Evolutionary conservation across 805 yeast species (phyloP), one percentile per base, ranked within the genome.

Genomic region (Pichia heedii): DNA sequence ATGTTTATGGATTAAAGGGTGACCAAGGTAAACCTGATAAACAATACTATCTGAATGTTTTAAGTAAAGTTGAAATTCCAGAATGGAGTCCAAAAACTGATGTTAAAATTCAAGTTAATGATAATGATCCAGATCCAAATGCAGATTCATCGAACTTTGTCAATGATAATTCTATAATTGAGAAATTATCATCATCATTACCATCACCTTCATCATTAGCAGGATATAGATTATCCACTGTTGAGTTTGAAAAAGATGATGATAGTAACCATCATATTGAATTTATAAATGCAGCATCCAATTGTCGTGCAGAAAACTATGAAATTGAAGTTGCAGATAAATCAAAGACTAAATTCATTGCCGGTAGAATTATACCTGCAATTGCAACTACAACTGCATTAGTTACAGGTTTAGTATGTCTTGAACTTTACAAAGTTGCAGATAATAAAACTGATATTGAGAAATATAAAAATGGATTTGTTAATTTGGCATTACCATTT

Each of bases 341-440:
- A 50, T 79, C 81, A 41, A 86, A 84, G 69, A 93, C 98, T 33
- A 93, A 93, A 69, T 87, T 90, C 57, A 90, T 93, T 62, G 99
- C 99, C 7, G 99, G 99, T 39, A 81, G 94, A 66, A 93, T 93
- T 53, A 93, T 93, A 53, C 99, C 99, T 15, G 98, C 98, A 19
- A 93, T 93, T 69, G 98, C 98, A 32, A 93, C 99, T 2, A 93
- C 99, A 1, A 93, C 99, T n/a, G 95, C 97, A 10, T 69, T 89
- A 53, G 98, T 93, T 20, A 86, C 98, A 7, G 99, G 99, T 39
- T 71, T 93, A 56, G 94, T 88, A 21, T 85, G 94, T 56, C 68
- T 93, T 52, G 99, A 93, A 66, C 70, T 90, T 45, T 84, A 85
- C 70, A 93, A 93, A 69, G 90, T 93, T 50, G 85, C 79, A 37